These are phyloP conservation scores for Hypoxylon crocopeplum DNA, from an alignment of 495 filamentous ascomycete genomes.

Conservation along the genomic window DNA sequence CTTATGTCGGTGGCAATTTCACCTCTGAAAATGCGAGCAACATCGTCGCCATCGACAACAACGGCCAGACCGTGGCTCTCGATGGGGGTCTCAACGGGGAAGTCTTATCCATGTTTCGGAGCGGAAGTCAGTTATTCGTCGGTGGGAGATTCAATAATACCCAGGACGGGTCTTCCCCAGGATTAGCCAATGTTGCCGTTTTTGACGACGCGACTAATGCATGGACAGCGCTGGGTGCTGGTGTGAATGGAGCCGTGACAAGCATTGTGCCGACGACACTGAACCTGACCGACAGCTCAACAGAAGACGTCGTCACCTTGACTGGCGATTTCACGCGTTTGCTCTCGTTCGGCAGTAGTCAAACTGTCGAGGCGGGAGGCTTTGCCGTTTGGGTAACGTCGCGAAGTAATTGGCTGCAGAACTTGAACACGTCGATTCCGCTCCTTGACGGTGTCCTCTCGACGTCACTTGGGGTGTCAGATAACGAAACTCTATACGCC, in stretches of 20 bases:
- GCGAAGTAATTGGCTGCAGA: conserved; percentile 84
- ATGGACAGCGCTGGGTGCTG: conserved; percentile 84
- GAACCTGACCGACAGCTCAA: conserved; percentile 73
- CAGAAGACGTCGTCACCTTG: conserved; percentile 77
- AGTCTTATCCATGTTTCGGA: conserved; percentile 71
- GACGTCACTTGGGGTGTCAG: conserved; percentile 66
- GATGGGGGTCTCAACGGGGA: conserved; percentile 82
- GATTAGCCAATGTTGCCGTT: conserved; percentile 74
- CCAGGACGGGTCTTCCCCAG: conserved; percentile 60
- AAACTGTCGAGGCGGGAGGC: conserved; percentile 67
- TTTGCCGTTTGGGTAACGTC: conserved; percentile 97
- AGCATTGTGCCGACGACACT: conserved; percentile 77
- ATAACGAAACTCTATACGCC: conserved; percentile 70
- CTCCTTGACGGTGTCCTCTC: conserved; percentile 74
- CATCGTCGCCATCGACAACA: conserved; percentile 74
- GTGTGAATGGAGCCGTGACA: conserved; percentile 80
- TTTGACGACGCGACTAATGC: conserved; percentile 71
- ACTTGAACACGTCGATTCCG: conserved; percentile 70
- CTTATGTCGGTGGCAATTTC: conserved; percentile 88
- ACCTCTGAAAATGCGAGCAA: conserved; percentile 68
- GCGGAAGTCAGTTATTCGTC: conserved; percentile 74
- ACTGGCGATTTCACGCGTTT: conserved; percentile 82
- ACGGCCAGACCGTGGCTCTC: conserved; percentile 63
- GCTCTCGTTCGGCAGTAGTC: conserved; percentile 66
- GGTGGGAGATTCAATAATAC: conserved; percentile 88